Percentiles rank a stretch among this genome's conserved stretches.
phyloP scores from a whole-genome alignment of 2,329 filamentous ascomycete species.

The Ceratocystis cacaofunesta region DNA sequence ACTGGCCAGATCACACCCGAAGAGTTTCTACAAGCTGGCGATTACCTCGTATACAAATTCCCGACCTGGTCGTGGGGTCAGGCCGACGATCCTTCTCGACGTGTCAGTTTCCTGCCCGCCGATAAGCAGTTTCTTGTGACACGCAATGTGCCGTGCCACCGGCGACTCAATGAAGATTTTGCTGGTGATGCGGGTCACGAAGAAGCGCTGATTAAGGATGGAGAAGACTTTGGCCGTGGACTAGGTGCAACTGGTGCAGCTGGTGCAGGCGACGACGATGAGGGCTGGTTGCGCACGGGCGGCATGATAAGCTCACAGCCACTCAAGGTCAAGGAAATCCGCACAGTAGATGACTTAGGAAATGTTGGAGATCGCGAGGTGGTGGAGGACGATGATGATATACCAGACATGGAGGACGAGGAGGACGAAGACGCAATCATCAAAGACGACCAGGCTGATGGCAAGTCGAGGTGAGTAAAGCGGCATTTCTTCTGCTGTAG shows the following conservation, averaged over 20 bases:
- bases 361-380: slow-evolving; percentile 63
- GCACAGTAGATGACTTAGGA: slow-evolving; percentile 78
- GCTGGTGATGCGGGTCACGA: slow-evolving; percentile 76
- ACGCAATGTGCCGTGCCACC: slow-evolving; percentile 83
- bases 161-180: slow-evolving; percentile 84
- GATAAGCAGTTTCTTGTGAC: slow-evolving; percentile 95
- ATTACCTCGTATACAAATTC: slow-evolving; percentile 98
- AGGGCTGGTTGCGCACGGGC: slow-evolving; percentile 84
- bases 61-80: slow-evolving; percentile 96
- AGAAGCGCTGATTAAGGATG: slow-evolving; percentile 71
- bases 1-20: slow-evolving; percentile 95
- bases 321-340: slow-evolving; percentile 62
- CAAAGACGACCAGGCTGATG: slow-evolving; percentile 36
- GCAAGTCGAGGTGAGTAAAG: slow-evolving; percentile 6
- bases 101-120: slow-evolving; percentile 64
- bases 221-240: slow-evolving; percentile 40
- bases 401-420: slow-evolving; percentile 97
- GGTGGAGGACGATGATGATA: slow-evolving; percentile 68
- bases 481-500: not conserved
- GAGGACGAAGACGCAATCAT: slow-evolving; percentile 97
- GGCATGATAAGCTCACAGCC: slow-evolving; percentile 62
- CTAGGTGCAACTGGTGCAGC: slow-evolving; percentile 25
- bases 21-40: slow-evolving; percentile 87
- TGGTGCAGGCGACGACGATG: slow-evolving; percentile 47
- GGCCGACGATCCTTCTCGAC: slow-evolving; percentile 64